Evolutionary conservation across 345 rosid genomes (phyloP).

Genomic region (Nephelium lappaceum): DNA sequence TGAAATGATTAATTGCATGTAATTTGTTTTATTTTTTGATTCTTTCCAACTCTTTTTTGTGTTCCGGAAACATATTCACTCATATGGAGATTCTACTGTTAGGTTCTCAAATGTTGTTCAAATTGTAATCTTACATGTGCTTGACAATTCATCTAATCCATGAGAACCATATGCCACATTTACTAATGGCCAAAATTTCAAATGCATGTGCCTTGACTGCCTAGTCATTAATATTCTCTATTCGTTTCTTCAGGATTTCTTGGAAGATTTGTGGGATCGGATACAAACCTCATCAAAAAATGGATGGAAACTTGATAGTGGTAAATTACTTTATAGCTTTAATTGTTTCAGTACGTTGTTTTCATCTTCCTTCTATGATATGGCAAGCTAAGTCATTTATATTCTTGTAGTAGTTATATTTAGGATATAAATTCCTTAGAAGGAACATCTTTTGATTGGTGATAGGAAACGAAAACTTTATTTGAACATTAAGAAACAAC

Average conservation of each 20-base stretch:
- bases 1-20: neutral
- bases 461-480: no score
- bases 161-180: neutral
- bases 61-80: neutral
- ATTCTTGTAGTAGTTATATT: neutral
- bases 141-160: neutral
- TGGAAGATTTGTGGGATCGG: slow-evolving; percentile 91
- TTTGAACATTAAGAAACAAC: no score
- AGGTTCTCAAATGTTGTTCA: slow-evolving; percentile 4
- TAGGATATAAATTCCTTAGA: neutral
- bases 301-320: slow-evolving; percentile 97
- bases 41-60: neutral
- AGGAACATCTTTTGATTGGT: neutral
- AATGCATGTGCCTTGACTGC: neutral
- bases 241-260: slow-evolving; percentile 64
- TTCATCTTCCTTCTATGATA: neutral
- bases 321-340: slow-evolving; percentile 36
- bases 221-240: slow-evolving; percentile 11
- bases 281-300: slow-evolving; percentile 67
- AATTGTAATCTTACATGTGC: neutral
- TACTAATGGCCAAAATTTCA: neutral
- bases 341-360: neutral
- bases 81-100: neutral
- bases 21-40: neutral
- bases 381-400: neutral